Evolutionary conservation across 108 stramenopile genomes (phyloP), one percentile per base, ranked within the genome.

Genomic region (Skeletonema grethae): DNA sequence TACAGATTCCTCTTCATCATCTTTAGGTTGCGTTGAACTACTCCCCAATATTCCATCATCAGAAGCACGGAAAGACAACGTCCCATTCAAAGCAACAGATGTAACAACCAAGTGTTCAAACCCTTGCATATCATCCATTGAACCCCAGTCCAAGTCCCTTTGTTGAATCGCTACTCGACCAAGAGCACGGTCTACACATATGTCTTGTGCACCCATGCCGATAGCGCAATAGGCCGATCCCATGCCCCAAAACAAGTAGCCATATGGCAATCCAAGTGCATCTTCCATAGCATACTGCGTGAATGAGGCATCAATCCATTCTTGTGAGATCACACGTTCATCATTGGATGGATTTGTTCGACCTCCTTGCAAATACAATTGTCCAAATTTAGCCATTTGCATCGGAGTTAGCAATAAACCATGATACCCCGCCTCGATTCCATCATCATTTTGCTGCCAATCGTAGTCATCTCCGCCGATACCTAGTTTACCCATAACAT

Each of bases 371-470:
- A 72, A 41, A 13, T 60, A 60, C 41, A 72, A 35, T 18, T 72
- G 71, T 11, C 71, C 71, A 65, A 72, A 72, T 43, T 60, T 72
- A 4, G 64, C 71, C 71, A 72, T 65, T 28, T 65, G 63, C 28
- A 50, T 28, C 15, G 71, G 64, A 12, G 56, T 72, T 16, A 41
- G 12, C 28, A 7, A 34, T 34, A 34, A 34, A 34, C 32, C 32
- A 7, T 7, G 32, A 34, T 7, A 7, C 12, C 31, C 63, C 6
- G 12, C 4, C 71, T 72, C 43, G n/a, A 72, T 11, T 25, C 71
- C 71, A 13, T 72, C 71, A 28, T 7, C 41, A 53, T 72, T 72
- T 9, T 64, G 0, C 8, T 3, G 2, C 71, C 71, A 72, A 4
- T 13, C 43, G 18, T 65, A 65, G 13, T 58, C 71, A 32, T 72